Conservation (phyloP, 1,139 yeast species). For the Saccharomyces hybrid region DNA sequence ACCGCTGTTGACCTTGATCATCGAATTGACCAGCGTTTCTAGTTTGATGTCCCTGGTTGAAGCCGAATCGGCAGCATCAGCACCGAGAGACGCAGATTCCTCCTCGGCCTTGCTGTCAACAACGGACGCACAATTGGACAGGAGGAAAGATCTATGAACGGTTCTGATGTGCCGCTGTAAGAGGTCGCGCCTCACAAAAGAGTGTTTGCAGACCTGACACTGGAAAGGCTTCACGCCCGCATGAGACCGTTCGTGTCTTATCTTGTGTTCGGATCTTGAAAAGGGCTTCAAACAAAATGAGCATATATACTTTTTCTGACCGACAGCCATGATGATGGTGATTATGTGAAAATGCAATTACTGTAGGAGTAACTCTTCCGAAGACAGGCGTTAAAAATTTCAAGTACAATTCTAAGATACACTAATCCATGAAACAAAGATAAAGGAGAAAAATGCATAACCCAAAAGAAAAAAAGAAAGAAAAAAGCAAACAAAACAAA, state of each 20-base stretch:
- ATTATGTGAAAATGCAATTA: background rate
- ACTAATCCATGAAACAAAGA: background rate
- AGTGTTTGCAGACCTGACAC: conserved; percentile 61
- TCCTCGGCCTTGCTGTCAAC: background rate
- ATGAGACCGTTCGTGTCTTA: conserved; percentile 77
- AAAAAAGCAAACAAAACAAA: background rate
- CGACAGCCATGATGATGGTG: conserved; percentile 34
- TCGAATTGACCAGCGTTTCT: conserved; percentile 15
- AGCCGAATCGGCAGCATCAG: background rate
- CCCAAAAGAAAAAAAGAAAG: background rate
- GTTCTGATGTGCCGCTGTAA: conserved; percentile 72
- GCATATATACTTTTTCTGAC: conserved; percentile 51
- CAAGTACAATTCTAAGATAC: background rate
- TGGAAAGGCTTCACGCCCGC: conserved; percentile 78
- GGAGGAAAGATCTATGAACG: conserved; percentile 42
- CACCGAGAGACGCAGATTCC: background rate
- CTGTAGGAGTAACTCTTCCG: conserved; percentile 2
- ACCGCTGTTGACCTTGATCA: conserved; percentile 11
- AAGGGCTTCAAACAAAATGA: conserved; percentile 76
- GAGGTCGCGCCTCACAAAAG: conserved; percentile 70
- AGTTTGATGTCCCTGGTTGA: conserved; percentile 7
- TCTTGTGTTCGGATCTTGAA: conserved; percentile 73
- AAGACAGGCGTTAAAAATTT: conserved; percentile 1
- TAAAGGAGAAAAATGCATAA: too few species aligned
- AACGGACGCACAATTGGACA: background rate